These are phyloP conservation scores for Lonicera japonica DNA, from an alignment of 129 eudicot species.

Conservation along the genomic window DNA sequence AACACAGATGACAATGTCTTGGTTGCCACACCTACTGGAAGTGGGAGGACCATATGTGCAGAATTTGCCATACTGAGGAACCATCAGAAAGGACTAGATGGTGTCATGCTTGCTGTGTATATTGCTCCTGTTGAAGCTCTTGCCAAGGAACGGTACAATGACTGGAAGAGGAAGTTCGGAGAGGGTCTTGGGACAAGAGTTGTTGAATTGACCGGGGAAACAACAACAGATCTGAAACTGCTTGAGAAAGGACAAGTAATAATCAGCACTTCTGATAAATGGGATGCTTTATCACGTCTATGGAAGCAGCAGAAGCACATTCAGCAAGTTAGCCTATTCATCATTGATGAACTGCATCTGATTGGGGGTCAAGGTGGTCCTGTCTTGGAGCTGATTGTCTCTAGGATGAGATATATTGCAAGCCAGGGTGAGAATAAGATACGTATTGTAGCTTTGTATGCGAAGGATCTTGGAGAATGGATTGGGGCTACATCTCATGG, in stretches of 20 bases:
- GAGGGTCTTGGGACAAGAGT: constrained; percentile 83
- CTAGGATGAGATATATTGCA: constrained; percentile 90
- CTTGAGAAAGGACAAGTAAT: constrained; percentile 84
- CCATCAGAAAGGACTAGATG: constrained; percentile 63
- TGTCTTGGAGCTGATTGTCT: constrained; percentile 21
- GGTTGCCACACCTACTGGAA: too few relatives aligned
- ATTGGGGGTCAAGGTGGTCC: constrained; percentile 28
- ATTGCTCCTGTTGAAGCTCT: constrained; percentile 92
- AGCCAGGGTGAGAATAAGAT: constrained; percentile 73
- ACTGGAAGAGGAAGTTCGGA: too few relatives aligned
- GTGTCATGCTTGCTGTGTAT: constrained; percentile 79
- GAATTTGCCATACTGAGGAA: too few relatives aligned
- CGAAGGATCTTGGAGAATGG: too few relatives aligned
- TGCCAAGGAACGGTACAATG: too few relatives aligned
- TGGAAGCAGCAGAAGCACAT: constrained; percentile 88
- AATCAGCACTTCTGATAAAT: constrained; percentile 82
- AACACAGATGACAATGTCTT: too few relatives aligned
- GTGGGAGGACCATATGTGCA: too few relatives aligned
- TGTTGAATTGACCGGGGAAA: constrained; percentile 78
- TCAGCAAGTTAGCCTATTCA: constrained; percentile 84
- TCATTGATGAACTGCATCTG: constrained; percentile 85
- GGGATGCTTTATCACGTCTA: constrained; percentile 95
- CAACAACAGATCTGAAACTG: constrained; percentile 62
- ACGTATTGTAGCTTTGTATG: too few relatives aligned
- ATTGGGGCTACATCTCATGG: too few relatives aligned